Conservation (phyloP, 2,329 filamentous ascomycete species). For the Fusarium nurragi region DNA sequence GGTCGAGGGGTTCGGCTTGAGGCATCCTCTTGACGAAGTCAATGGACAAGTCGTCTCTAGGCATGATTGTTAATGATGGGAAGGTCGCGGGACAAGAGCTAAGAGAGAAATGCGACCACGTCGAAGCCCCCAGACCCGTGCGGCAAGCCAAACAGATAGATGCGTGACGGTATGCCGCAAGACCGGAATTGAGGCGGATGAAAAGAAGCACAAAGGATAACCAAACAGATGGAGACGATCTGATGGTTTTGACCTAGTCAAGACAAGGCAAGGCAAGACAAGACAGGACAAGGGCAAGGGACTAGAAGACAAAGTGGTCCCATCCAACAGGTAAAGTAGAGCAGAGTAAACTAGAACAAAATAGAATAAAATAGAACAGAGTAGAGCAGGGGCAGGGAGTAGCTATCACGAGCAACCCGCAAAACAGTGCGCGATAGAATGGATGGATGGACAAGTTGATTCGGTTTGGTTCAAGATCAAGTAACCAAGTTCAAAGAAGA, state of each 20-base stretch:
- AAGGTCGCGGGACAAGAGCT: conserved; percentile 39
- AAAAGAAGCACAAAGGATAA: conserved; percentile 21
- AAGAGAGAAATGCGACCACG: conserved; percentile 35
- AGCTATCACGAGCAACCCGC: conserved; percentile 48
- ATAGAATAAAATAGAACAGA: not conserved
- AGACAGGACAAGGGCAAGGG: conserved; percentile 35
- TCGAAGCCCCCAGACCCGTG: conserved; percentile 35
- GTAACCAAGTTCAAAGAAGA: conserved; percentile 36
- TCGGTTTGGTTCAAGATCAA: conserved; percentile 24
- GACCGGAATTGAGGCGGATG: conserved; percentile 22
- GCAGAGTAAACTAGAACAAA: not conserved
- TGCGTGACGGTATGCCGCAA: conserved; percentile 18
- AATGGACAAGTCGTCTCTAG: conserved; percentile 77
- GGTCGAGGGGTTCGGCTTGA: conserved; percentile 68
- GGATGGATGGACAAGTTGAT: conserved; percentile 25
- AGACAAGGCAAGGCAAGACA: conserved; percentile 25
- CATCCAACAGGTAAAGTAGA: conserved; percentile 22
- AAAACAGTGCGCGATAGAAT: conserved; percentile 14
- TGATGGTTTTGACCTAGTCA: conserved; percentile 32
- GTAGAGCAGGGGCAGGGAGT: conserved; percentile 33
- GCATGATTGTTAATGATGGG: conserved; percentile 70
- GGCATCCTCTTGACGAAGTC: conserved; percentile 75
- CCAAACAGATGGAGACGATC: conserved; percentile 20
- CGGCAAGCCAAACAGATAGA: conserved; percentile 28
- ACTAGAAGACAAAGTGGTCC: conserved; percentile 41